Conservation (phyloP, 192 early-diverging fungal species). For the Dissophora globulifera region DNA sequence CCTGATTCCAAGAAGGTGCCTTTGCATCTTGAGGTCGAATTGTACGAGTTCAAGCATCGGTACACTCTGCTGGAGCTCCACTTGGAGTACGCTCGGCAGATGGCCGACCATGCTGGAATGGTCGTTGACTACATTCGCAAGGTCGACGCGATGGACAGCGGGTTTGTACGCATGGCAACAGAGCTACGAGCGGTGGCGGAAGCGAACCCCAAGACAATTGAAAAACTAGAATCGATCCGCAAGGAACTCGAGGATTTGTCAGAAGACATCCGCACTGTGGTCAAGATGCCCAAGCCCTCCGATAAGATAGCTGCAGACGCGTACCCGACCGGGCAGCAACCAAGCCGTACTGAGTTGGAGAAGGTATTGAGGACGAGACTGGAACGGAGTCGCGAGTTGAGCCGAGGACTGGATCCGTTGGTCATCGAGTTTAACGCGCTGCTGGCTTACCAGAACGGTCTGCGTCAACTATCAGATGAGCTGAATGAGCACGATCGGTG, state of each 20-base stretch:
- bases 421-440: slow-evolving; percentile 27
- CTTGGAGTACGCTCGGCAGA: slow-evolving; percentile 10
- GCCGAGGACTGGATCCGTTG: slow-evolving; percentile 10
- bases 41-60: slow-evolving; percentile 40
- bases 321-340: slow-evolving; percentile 9
- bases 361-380: slow-evolving; percentile 12
- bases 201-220: slow-evolving; percentile 21
- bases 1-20: slow-evolving; percentile 26
- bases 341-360: slow-evolving; percentile 12
- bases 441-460: slow-evolving; percentile 34
- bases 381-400: slow-evolving; percentile 17
- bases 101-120: slow-evolving; percentile 4
- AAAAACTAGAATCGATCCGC: slow-evolving; percentile 36
- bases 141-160: slow-evolving; percentile 43
- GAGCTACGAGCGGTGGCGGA: slow-evolving; percentile 39
- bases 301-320: slow-evolving; percentile 36
- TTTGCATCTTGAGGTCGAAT: slow-evolving; percentile 43
- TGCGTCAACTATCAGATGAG: slow-evolving; percentile 22
- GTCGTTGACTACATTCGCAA: slow-evolving; percentile 11
- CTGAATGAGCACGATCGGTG: slow-evolving; percentile 38
- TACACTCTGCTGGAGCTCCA: slow-evolving; percentile 31
- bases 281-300: slow-evolving; percentile 29
- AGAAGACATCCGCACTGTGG: not conserved
- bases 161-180: slow-evolving; percentile 31
- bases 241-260: slow-evolving; percentile 25